Percentiles rank a stretch among this genome's conserved stretches.
Conservation (phyloP, 2,329 filamentous ascomycete genomes). For the Neophaeococcomyces mojaviensis region DNA sequence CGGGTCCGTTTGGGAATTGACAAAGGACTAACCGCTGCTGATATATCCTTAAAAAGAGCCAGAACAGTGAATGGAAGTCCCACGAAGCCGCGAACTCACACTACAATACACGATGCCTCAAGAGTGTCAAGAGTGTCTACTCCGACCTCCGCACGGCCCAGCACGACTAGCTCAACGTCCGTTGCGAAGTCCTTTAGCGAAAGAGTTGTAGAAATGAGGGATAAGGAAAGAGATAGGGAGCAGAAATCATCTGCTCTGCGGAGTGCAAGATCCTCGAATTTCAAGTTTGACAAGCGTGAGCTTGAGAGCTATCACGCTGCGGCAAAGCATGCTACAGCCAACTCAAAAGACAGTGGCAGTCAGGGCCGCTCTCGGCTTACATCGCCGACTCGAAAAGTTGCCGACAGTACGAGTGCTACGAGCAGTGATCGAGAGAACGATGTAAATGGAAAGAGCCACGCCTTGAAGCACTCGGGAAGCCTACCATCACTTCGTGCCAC, state of each 20-base stretch:
- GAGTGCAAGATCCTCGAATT: conserved; percentile 35
- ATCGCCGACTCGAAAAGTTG: conserved; percentile 25
- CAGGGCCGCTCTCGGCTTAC: conserved; percentile 19
- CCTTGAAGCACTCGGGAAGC: conserved; percentile 2
- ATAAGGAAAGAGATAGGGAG: conserved; percentile 32
- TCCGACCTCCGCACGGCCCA: conserved; percentile 23
- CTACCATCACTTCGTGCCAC: neutral
- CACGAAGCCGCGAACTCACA: conserved; percentile 2
- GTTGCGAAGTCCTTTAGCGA: conserved; percentile 67
- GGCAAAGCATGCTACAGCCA: conserved; percentile 32
- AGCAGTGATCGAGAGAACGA: conserved; percentile 11
- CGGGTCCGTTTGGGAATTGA: conserved; percentile 79
- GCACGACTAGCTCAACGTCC: conserved; percentile 11
- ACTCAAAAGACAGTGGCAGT: no score
- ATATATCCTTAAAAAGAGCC: conserved; percentile 76
- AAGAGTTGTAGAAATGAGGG: conserved; percentile 63
- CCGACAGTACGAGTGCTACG: conserved; percentile 28
- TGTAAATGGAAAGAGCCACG: neutral
- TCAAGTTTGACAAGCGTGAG: conserved; percentile 37
- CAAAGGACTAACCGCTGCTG: conserved; percentile 70
- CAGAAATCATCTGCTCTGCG: conserved; percentile 32
- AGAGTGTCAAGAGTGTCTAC: conserved; percentile 10
- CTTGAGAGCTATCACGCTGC: conserved; percentile 35
- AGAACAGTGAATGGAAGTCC: conserved; percentile 16
- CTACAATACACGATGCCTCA: neutral